Evolutionary conservation across 371 early-diverging fungal genomes (phyloP).

Genomic region (Chytridium lagenaria): DNA sequence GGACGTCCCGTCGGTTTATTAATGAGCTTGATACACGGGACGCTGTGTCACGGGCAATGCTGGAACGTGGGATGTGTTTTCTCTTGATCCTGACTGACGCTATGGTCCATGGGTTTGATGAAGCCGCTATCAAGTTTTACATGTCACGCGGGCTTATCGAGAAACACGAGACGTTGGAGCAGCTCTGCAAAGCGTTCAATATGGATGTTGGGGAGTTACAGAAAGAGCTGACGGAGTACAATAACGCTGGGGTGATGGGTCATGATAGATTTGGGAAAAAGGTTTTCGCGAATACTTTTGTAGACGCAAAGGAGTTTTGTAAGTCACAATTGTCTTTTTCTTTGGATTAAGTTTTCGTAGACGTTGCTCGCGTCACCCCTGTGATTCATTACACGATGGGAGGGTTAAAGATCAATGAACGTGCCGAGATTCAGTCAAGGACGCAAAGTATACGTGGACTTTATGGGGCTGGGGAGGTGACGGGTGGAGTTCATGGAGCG

Average conservation of each 20-base stretch:
- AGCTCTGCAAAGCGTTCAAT: constrained; percentile 73
- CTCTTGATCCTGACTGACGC: constrained; percentile 64
- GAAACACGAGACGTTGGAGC: constrained; percentile 65
- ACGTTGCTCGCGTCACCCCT: constrained; percentile 85
- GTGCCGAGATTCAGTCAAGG: constrained; percentile 66
- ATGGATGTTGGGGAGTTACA: constrained; percentile 64
- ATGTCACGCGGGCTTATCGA: constrained; percentile 71
- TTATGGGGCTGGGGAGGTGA: constrained; percentile 89
- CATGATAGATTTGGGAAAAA: constrained; percentile 84
- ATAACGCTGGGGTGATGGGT: constrained; percentile 67
- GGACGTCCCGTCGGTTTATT: constrained; percentile 82
- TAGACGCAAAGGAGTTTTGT: constrained; percentile 58
- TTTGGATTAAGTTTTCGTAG: constrained; percentile 39
- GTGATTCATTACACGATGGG: constrained; percentile 94
- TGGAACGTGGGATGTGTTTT: constrained; percentile 44
- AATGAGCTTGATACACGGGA: constrained; percentile 90
- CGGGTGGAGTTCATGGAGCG: constrained; percentile 92
- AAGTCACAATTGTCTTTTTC: constrained; percentile 5
- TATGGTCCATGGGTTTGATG: constrained; percentile 62
- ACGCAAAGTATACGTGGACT: constrained; percentile 64
- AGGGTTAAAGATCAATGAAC: constrained; percentile 79
- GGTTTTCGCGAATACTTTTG: constrained; percentile 72
- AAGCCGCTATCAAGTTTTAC: constrained; percentile 67
- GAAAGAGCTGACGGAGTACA: constrained; percentile 72
- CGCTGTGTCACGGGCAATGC: constrained; percentile 84